These are phyloP conservation scores for Globisporangium sylvaticum DNA, from an alignment of 352 stramenopile species.

Conservation along the genomic window DNA sequence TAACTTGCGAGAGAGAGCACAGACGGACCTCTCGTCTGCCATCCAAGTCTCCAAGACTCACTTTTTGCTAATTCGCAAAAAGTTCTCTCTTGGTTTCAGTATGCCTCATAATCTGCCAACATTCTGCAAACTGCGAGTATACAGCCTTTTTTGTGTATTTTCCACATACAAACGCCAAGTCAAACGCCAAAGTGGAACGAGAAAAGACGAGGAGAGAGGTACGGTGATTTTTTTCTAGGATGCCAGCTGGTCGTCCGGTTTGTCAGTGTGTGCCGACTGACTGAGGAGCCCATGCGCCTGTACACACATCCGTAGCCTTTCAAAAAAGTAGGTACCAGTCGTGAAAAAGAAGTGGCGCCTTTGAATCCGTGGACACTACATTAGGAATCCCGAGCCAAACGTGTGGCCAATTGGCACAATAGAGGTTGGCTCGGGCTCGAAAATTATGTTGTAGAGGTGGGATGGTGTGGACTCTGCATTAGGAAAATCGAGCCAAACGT, in stretches of 20 bases:
- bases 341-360: too few species aligned
- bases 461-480: too few species aligned
- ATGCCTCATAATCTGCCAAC: neutral
- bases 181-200: neutral
- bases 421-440: too few species aligned
- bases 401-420: too few species aligned
- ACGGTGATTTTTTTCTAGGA: neutral
- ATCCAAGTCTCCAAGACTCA: neutral
- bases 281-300: neutral
- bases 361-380: too few species aligned
- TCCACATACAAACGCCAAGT: neutral
- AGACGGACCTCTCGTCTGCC: neutral
- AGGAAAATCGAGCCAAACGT: too few species aligned
- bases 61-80: neutral
- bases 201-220: neutral
- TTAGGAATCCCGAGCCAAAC: too few species aligned
- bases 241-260: neutral
- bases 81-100: neutral
- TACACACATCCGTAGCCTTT: neutral
- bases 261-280: neutral
- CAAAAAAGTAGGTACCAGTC: too few species aligned
- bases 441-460: too few species aligned
- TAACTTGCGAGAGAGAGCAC: neutral
- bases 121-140: constrained; percentile 6
- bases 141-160: neutral